These are phyloP conservation scores for Plasmopara viticola DNA, from an alignment of 352 stramenopile species.

Conservation along the genomic window DNA sequence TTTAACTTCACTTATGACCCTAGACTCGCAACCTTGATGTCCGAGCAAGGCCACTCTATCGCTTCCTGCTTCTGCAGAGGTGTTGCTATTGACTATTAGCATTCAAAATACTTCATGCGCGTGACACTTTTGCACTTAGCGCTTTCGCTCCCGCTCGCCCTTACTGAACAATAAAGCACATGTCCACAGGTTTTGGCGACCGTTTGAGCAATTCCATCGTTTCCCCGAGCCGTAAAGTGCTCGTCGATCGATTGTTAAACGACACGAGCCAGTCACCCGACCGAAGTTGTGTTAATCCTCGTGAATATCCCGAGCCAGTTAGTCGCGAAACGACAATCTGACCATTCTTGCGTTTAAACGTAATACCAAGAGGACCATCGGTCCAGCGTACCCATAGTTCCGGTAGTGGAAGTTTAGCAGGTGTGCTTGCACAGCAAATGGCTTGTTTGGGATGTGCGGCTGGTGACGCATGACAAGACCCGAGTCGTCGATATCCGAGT, in stretches of 20 bases:
- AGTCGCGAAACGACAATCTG: constrained; percentile 75
- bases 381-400: constrained; percentile 71
- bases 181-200: constrained; percentile 65
- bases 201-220: constrained; percentile 80
- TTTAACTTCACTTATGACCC: too few relatives aligned
- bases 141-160: not conserved
- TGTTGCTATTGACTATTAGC: constrained; percentile 26
- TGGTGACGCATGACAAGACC: constrained; percentile 41
- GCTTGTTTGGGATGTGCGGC: constrained; percentile 7
- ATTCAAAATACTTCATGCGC: constrained; percentile 20
- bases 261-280: constrained; percentile 72
- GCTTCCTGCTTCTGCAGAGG: not conserved
- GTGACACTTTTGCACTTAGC: constrained; percentile 5
- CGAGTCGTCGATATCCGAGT: constrained; percentile 68
- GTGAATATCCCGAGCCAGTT: constrained; percentile 60
- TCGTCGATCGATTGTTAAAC: constrained; percentile 62
- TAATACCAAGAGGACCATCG: constrained; percentile 68
- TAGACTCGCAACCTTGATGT: not conserved
- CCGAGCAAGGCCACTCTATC: too few relatives aligned
- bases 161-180: constrained; percentile 77
- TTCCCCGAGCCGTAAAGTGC: constrained; percentile 53
- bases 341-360: constrained; percentile 71
- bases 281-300: constrained; percentile 56
- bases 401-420: constrained; percentile 31
- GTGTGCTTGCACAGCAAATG: constrained; percentile 1